Base-by-base conservation (phyloP, 2,329 filamentous ascomycete species). In the Pseudogymnoascus sp. region DNA sequence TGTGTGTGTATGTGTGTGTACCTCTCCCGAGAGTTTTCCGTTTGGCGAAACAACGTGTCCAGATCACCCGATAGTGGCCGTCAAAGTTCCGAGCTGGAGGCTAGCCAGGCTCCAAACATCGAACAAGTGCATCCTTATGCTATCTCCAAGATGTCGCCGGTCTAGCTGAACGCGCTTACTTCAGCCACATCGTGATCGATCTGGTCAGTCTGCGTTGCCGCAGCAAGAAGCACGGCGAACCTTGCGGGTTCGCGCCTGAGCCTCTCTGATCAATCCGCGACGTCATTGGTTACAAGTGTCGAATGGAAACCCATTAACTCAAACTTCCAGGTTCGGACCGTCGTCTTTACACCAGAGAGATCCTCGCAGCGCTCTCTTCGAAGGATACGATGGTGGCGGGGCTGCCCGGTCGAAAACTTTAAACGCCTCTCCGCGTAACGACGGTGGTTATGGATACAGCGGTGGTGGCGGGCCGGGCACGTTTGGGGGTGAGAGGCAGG, bases 301-400 rank as follows among this genome's bases (percentile, higher is more conserved):
- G 31, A 33, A 56, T 56, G n/a, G 16, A 56, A 33, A n/a, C 50
- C 16, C 16, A 21, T 33, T 56, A 56, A 56, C 50, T 35, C 50
- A 56, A 56, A 56, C 10, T 21, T 53, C 61, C 66, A 89, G 88
- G 79, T 90, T 90, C 75, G 81, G 84, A 69, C 77, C 81, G 70
- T 87, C 86, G 59, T 82, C 82, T 68, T 83, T 91, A 66, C 88
- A 91, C 75, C 88, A 91, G 79, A 83, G 88, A 78, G 81, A 90
- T 78, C 82, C 85, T 71, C 80, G 88, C 72, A 87, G 84, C 72
- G 86, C 86, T 68, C 85, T 92, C 67, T 92, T 92, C 77, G 87
- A 89, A 68, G 86, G 86, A 69, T 92, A 91, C 76, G 85, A 82
- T 67, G 82, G 82, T 69, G 78, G 79, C 71, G 79, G 63, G 24